These are phyloP conservation scores for Rhizopus sp. DNA, from an alignment of 371 early-diverging fungal species.

Conservation along the genomic window DNA sequence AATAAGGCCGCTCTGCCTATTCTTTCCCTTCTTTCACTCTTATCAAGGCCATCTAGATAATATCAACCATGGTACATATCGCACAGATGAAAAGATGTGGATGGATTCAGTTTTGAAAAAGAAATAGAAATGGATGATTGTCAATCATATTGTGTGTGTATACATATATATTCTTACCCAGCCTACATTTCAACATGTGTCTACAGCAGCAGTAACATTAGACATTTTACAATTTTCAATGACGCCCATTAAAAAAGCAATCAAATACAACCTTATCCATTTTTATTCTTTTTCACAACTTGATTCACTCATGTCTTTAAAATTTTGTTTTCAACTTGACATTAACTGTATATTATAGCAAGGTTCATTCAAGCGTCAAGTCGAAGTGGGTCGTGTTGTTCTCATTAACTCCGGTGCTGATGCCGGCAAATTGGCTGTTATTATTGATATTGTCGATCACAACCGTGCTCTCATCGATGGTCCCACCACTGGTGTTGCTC, in stretches of 20 bases:
- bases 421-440: slow-evolving; percentile 95
- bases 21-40: not conserved
- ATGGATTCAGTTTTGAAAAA: not conserved
- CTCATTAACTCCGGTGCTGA: slow-evolving; percentile 92
- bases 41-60: not conserved
- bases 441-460: slow-evolving; percentile 99
- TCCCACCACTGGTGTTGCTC: slow-evolving; percentile 93
- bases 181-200: no score
- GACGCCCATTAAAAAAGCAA: not conserved
- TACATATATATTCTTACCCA: no score
- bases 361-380: slow-evolving; percentile 86
- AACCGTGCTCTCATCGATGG: slow-evolving; percentile 97
- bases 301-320: not conserved
- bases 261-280: no score
- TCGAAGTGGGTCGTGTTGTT: slow-evolving; percentile 98
- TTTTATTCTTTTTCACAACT: not conserved
- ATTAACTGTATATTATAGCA: slow-evolving; percentile 24
- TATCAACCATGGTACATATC: not conserved
- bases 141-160: no score
- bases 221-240: not conserved
- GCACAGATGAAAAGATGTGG: slow-evolving; percentile 1
- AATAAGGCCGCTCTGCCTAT: not conserved
- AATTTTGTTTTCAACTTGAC: no score
- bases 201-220: no score
- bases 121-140: not conserved